Evolutionary conservation across 2,329 filamentous ascomycete genomes (phyloP).

Genomic region (Amesomyces nigricolor): DNA sequence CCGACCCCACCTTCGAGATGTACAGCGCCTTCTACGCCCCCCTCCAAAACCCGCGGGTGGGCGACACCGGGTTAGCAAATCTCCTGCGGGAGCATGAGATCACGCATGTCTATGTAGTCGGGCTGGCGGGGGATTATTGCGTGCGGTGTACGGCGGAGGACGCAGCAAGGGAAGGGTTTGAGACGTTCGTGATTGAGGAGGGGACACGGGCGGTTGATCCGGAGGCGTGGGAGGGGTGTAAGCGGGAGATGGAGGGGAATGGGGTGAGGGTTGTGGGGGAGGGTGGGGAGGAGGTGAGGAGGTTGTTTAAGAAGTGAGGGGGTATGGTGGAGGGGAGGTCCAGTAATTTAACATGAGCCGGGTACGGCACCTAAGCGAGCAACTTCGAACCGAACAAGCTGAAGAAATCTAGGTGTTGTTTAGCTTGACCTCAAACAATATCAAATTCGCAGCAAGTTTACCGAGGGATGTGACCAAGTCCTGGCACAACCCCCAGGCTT

Average conservation of each 20-base stretch:
- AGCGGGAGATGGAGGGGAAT: constrained; percentile 46
- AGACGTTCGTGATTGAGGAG: constrained; percentile 70
- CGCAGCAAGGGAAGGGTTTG: constrained; percentile 68
- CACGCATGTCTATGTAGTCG: constrained; percentile 79
- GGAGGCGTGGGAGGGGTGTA: constrained; percentile 50
- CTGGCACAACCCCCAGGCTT: too few relatives aligned
- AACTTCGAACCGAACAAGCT: too few relatives aligned
- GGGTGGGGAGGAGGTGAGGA: constrained; percentile 50
- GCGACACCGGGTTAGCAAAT: constrained; percentile 57
- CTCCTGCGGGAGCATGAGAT: constrained; percentile 53
- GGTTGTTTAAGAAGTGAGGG: constrained; percentile 33
- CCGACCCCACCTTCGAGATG: constrained; percentile 73
- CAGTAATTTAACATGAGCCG: neutral
- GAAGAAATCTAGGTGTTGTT: too few relatives aligned
- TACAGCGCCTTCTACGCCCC: constrained; percentile 88
- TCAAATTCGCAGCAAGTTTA: too few relatives aligned
- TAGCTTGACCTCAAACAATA: too few relatives aligned
- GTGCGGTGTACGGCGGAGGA: constrained; percentile 78
- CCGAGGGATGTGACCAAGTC: too few relatives aligned
- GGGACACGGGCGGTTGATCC: constrained; percentile 68
- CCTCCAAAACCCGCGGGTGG: constrained; percentile 56
- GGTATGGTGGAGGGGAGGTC: neutral
- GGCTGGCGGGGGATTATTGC: constrained; percentile 85
- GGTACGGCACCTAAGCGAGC: too few relatives aligned
- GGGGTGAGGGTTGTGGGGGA: constrained; percentile 60